A percentile compares a stretch with the other conserved stretches of the same genome.
These are phyloP conservation scores for Monilinia fructigena DNA, from an alignment of 2,329 filamentous ascomycete species.

Conservation along the genomic window DNA sequence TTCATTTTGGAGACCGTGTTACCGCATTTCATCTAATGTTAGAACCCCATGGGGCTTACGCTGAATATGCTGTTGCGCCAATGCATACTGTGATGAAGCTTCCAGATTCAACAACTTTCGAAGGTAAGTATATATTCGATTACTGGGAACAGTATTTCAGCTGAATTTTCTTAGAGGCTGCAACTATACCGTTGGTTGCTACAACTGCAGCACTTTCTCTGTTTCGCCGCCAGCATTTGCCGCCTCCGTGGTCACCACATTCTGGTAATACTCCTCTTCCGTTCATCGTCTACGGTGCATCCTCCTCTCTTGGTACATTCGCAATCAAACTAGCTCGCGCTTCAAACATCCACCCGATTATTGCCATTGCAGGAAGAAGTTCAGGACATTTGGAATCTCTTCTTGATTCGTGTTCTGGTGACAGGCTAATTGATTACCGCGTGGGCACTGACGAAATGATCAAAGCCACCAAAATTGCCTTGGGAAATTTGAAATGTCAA, in stretches of 20 bases:
- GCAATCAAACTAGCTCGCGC: slow-evolving; percentile 42
- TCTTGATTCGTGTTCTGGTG: slow-evolving; percentile 40
- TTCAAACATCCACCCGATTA: slow-evolving; percentile 56
- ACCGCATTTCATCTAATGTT: slow-evolving; percentile 51
- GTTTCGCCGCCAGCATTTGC: slow-evolving; percentile 41
- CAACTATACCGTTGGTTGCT: slow-evolving; percentile 45
- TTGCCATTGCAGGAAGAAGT: slow-evolving; percentile 54
- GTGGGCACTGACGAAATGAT: slow-evolving; percentile 46
- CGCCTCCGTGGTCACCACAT: slow-evolving; percentile 41
- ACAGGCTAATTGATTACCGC: slow-evolving; percentile 56
- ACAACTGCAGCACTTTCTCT: slow-evolving; percentile 45
- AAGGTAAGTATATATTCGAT: slow-evolving; percentile 42
- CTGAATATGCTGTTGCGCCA: slow-evolving; percentile 58
- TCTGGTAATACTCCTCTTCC: slow-evolving; percentile 34
- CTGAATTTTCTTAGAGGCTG: slow-evolving; percentile 36
- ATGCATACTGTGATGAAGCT: slow-evolving; percentile 52
- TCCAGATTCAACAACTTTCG: slow-evolving; percentile 29
- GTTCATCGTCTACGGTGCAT: slow-evolving; percentile 51
- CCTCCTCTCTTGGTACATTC: slow-evolving; percentile 55
- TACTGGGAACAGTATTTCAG: slow-evolving; percentile 43
- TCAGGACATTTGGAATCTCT: slow-evolving; percentile 47
- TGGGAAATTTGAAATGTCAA: slow-evolving; percentile 19
- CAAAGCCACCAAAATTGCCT: slow-evolving; percentile 23
- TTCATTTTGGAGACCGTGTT: slow-evolving; percentile 46
- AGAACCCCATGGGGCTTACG: slow-evolving; percentile 52